Percentiles rank a stretch among this genome's conserved stretches.
Conservation (phyloP, 2,329 filamentous ascomycete species). For the Ascocoryne sarcoides region DNA sequence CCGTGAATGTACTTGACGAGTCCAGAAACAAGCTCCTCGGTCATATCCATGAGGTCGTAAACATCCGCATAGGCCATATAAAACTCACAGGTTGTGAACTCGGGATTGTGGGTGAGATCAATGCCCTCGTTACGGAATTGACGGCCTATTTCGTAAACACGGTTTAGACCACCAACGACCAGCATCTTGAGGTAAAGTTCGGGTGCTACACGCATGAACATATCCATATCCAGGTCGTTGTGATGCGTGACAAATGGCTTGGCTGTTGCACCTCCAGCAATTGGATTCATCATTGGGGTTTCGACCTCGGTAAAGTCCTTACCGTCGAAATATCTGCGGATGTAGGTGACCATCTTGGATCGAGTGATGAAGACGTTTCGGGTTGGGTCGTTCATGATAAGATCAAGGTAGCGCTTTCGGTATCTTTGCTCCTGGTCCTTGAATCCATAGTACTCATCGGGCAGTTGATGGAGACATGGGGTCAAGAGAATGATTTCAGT, state of each 20-base stretch:
- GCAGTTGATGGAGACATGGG: slow-evolving; percentile 84
- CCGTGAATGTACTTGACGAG: slow-evolving; percentile 86
- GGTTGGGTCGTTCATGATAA: slow-evolving; percentile 86
- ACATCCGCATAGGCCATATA: slow-evolving; percentile 92
- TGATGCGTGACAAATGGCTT: slow-evolving; percentile 93
- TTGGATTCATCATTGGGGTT: slow-evolving; percentile 95
- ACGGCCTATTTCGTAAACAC: slow-evolving; percentile 91
- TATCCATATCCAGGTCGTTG: slow-evolving; percentile 89
- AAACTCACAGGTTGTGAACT: slow-evolving; percentile 97
- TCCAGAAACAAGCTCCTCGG: slow-evolving; percentile 84
- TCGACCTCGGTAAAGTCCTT: slow-evolving; percentile 89
- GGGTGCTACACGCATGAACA: slow-evolving; percentile 91
- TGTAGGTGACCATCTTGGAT: slow-evolving; percentile 79
- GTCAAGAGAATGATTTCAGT: slow-evolving; percentile 77
- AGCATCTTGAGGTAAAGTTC: slow-evolving; percentile 95
- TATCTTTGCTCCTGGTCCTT: slow-evolving; percentile 91
- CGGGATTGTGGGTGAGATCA: slow-evolving; percentile 92
- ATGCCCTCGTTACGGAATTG: slow-evolving; percentile 93
- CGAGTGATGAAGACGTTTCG: slow-evolving; percentile 78
- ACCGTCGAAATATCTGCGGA: slow-evolving; percentile 79
- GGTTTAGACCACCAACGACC: slow-evolving; percentile 86
- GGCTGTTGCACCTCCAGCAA: slow-evolving; percentile 90
- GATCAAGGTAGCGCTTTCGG: slow-evolving; percentile 87
- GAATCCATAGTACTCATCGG: slow-evolving; percentile 86
- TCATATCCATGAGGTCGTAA: slow-evolving; percentile 82